Evolutionary conservation across 2,329 filamentous ascomycete species (phyloP).

Genomic region (Aspergillus hortae): DNA sequence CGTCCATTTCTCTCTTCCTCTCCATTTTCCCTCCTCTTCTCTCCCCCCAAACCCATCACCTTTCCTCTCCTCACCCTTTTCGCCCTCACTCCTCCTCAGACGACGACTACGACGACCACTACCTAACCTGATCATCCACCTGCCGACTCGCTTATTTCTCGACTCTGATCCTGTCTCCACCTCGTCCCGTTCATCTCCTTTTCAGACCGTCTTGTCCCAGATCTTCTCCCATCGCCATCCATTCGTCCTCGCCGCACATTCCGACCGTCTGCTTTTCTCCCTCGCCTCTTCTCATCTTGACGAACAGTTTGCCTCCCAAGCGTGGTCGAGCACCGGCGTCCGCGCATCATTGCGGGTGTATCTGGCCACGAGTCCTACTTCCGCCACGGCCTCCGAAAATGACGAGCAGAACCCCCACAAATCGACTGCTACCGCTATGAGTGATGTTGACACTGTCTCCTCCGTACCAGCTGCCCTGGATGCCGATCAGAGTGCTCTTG

Average conservation of each 20-base stretch:
- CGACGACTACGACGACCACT: background rate
- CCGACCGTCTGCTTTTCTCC: background rate
- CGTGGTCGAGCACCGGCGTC: constrained; percentile 31
- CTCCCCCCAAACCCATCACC: constrained; percentile 14
- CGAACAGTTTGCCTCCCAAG: constrained; percentile 3
- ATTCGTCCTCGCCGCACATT: background rate
- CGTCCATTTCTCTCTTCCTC: constrained; percentile 8
- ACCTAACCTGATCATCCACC: background rate
- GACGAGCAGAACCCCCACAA: constrained; percentile 38
- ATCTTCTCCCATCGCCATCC: background rate
- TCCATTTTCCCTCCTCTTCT: constrained; percentile 8
- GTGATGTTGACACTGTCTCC: constrained; percentile 43
- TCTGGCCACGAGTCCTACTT: constrained; percentile 25
- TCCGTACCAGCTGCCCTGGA: constrained; percentile 36
- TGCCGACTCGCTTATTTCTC: constrained; percentile 3
- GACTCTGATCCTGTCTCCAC: constrained; percentile 2
- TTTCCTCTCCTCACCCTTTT: constrained; percentile 11
- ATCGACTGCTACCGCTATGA: constrained; percentile 46
- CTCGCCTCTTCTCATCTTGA: background rate
- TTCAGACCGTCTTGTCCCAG: background rate
- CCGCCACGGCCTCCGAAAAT: constrained; percentile 42
- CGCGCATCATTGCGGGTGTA: constrained; percentile 33
- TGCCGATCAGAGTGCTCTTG: constrained; percentile 29
- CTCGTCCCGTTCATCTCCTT: background rate
- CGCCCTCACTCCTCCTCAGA: background rate